Evolutionary conservation across 148 eudicot genomes (phyloP), one percentile per base, ranked within the genome.

Genomic region (Silene latifolia): DNA sequence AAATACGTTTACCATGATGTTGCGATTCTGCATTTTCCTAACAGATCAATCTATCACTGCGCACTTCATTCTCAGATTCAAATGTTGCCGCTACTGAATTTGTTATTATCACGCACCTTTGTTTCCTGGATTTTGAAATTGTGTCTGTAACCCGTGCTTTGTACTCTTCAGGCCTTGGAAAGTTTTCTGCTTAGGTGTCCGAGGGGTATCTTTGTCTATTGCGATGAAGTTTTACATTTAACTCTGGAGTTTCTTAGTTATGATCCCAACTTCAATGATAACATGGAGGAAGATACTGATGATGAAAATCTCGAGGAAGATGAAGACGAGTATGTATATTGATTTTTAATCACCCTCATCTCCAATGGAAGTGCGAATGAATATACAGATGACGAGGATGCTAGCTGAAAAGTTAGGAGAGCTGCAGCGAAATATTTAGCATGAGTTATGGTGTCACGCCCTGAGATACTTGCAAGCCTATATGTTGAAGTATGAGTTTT

Each of bases 241-340:
- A 83, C 89, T 46, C 80, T 95, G 79, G 97, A 92, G 81, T 95
- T 80, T 81, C 90, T 95, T 76, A 92, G 98, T 78, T 90, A 95
- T 82, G 98, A 95, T 82, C 98, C 98, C 57, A 95, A 95, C 80
- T 92, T 95, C 82, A 91, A 97, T 54, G 98, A 95, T 83, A 80
- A 87, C 88, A 95, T 92, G 98, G 98, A 95, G 78, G 98, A 95
- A 84, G 98, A n/a, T n/a, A n/a, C n/a, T n/a, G n/a, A n/a, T n/a
- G n/a, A n/a, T n/a, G n/a, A n/a, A n/a, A n/a, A n/a, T n/a, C n/a
- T n/a, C n/a, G n/a, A n/a, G n/a, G n/a, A n/a, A n/a, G n/a, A n/a
- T n/a, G n/a, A n/a, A n/a, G n/a, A n/a, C n/a, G n/a, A n/a, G n/a
- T n/a, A n/a, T n/a, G n/a, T n/a, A n/a, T n/a, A n/a, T n/a, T n/a